These are phyloP conservation scores for Escallonia herrerae DNA, from an alignment of 129 eudicot genomes.

Conservation along the genomic window DNA sequence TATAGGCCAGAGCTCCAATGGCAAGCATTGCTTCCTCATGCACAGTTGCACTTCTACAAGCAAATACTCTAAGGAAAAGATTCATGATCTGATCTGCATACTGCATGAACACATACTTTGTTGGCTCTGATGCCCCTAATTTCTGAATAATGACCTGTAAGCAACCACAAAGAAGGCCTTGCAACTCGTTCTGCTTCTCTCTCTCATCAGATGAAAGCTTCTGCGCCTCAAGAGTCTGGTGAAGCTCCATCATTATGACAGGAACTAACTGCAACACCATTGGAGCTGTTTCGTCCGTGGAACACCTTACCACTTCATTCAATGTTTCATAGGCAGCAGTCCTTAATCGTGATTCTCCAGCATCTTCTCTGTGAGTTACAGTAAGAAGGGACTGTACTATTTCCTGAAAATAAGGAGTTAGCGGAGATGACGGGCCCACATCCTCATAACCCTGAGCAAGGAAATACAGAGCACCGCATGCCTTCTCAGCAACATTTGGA, in stretches of 20 bases:
- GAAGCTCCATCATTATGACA: conserved; percentile 88
- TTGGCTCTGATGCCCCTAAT: conserved; percentile 62
- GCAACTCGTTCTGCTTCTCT: conserved; percentile 71
- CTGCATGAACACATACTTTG: conserved; percentile 64
- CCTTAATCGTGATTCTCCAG: conserved; percentile 80
- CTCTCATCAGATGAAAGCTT: conserved; percentile 72
- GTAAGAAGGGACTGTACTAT: conserved; percentile 77
- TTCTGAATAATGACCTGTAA: conserved; percentile 88
- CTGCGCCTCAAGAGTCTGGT: conserved; percentile 75
- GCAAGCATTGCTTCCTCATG: conserved; percentile 98
- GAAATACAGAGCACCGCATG: conserved; percentile 89
- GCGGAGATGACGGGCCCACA: conserved; percentile 55
- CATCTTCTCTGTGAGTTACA: conserved; percentile 84
- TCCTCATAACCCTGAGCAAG: conserved; percentile 92
- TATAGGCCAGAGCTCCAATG: conserved; percentile 89
- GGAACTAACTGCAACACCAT: conserved; percentile 78
- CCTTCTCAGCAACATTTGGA: conserved; percentile 91
- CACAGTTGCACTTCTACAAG: conserved; percentile 87
- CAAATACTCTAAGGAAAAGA: conserved; percentile 80
- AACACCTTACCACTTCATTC: conserved; percentile 87
- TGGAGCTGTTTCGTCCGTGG: conserved; percentile 76
- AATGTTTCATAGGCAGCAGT: conserved; percentile 91
- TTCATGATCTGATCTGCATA: conserved; percentile 89
- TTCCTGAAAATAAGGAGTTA: conserved; percentile 80
- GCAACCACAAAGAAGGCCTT: conserved; percentile 97